Evolutionary conservation across 2,329 filamentous ascomycete species (phyloP), one percentile per base, ranked within the genome.

Genomic region (Phyllosticta citriasiana): DNA sequence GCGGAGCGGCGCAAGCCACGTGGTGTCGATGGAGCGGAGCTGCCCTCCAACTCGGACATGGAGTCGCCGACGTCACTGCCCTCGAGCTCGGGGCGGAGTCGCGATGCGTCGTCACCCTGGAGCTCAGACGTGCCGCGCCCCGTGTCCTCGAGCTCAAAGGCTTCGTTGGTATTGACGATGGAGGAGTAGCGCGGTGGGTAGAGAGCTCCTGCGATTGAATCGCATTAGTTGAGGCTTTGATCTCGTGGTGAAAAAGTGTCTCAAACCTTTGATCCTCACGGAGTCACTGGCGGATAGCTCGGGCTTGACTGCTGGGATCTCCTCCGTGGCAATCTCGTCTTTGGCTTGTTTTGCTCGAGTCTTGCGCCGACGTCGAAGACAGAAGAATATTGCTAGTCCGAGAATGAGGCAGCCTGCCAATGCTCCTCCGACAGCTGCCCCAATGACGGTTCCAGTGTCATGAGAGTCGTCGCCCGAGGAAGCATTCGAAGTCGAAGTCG

Each of bases 391-490:
- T 2, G 71, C 26, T 2, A 67, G 25, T n/a, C 65, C 66, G 22
- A 70, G 67, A n/a, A 66, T 55, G 16, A 71, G 63, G 8, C 66
- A 63, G 22, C 68, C 62, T 5, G 55, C 67, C 3, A 66, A 56
- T 2, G 64, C 68, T 30, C 69, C 71, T 52, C 69, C 71, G 3
- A 70, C 68, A 2, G 66, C 68, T 4, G 67, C 69, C 24, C 71
- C 71, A 25, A 65, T 66, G 5, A 71, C 68, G 7, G 66, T 67
- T 2, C 68, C 68, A 1, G 67, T 62, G 55, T 14, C 27, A 54
- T n/a, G 53, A 35, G 12, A 56, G 57, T n/a, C 10, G 51, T 62
- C 27, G n/a, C 59, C 55, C 2, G 60, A n/a, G 10, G 35, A 52
- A 7, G 14, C 3, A 7, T 14, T 6, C 0, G 47, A 22, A 6